Percentiles rank a stretch among this genome's conserved stretches.
Conservation (phyloP, 768 basidiomycete genomes). For the Russula sp. region DNA sequence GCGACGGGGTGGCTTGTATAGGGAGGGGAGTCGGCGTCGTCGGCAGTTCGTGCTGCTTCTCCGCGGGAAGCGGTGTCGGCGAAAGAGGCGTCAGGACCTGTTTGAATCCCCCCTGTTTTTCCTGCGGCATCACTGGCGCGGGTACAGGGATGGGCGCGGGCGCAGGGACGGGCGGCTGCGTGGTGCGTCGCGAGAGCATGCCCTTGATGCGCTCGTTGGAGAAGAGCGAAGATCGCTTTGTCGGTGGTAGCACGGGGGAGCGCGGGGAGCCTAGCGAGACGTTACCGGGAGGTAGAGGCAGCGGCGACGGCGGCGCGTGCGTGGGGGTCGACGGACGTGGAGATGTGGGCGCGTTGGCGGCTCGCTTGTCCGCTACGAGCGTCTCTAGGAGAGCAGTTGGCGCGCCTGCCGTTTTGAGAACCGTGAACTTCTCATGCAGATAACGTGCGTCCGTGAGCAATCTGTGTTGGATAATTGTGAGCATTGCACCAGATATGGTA, state of each 20-base stretch:
- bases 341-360: not conserved
- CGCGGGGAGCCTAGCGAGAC: slow-evolving; percentile 15
- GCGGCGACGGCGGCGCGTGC: not conserved
- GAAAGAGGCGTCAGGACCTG: slow-evolving; percentile 26
- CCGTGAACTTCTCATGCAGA: slow-evolving; percentile 68
- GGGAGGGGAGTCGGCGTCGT: not conserved
- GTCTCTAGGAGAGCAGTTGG: slow-evolving; percentile 79
- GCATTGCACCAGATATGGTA: not conserved
- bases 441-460: slow-evolving; percentile 74
- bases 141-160: not conserved
- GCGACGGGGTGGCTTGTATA: not conserved
- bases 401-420: slow-evolving; percentile 58
- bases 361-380: slow-evolving; percentile 70
- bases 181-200: slow-evolving; percentile 29
- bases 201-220: slow-evolving; percentile 37
- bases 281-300: slow-evolving; percentile 13
- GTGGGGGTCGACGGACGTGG: slow-evolving; percentile 7
- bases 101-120: slow-evolving; percentile 27
- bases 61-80: slow-evolving; percentile 2
- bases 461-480: slow-evolving; percentile 36
- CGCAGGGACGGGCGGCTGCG: not conserved
- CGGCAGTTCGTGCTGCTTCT: slow-evolving; percentile 9
- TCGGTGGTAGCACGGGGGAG: not conserved
- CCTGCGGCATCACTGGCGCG: not conserved
- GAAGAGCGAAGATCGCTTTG: slow-evolving; percentile 19